Evolutionary conservation across 352 stramenopile genomes (phyloP), one percentile per base, ranked within the genome.

Genomic region (Detonula confervacea): DNA sequence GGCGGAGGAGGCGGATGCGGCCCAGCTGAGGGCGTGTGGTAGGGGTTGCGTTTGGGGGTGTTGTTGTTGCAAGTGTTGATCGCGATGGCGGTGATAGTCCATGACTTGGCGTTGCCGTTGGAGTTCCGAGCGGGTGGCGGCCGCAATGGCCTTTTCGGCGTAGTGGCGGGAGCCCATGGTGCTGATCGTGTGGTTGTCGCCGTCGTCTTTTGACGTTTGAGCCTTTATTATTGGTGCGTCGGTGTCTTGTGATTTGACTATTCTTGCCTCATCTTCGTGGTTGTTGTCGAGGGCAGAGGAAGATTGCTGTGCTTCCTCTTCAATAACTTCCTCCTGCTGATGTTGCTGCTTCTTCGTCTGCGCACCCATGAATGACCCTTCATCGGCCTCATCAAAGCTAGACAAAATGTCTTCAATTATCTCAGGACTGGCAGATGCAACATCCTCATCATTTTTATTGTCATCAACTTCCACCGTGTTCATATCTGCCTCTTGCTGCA

Each of bases 351-450:
- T 22, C 54, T 63, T 39, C 5, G 54, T 24, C 22, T 44, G 2
- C 5, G 5, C 30, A 8, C 24, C 56, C 8, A 65, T 12, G 9
- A 49, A 51, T 9, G 4, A 6, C n/a, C 54, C 33, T 35, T 39
- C 11, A 35, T 71, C 62, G 9, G 20, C 62, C 44, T 71, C 42
- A 24, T 71, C 62, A 47, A 71, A 71, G 25, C 62, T 71, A 18
- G 62, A 71, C 2, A 71, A 24, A 7, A 71, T 71, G 42, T 44
- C 60, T 24, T 71, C 62, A 29, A 71, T 71, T 44, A 59, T 71
- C 2, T 11, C 12, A 37, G 62, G 57, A 39, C 24, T 52, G 57
- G 57, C 57, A 30, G 27, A 6, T 54, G 4, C 18, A 24, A 54
- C 20, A 20, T 51, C 46, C 11, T 61, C 18, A 3, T 62, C 35